Evolutionary conservation across 106 monocot genomes (phyloP).

Genomic region (Chionographis japonica): DNA sequence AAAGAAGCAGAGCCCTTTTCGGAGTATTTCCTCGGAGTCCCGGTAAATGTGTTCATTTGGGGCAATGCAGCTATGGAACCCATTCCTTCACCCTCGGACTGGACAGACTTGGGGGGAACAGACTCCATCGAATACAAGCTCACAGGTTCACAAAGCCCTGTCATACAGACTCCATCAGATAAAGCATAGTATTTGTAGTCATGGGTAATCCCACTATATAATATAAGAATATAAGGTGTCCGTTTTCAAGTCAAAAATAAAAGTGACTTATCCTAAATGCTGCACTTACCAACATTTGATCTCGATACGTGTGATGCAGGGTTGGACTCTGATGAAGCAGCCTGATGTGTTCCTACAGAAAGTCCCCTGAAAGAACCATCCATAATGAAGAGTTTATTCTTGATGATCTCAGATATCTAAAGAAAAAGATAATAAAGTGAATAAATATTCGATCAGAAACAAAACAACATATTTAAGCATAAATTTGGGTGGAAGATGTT

Average conservation of each 20-base stretch:
- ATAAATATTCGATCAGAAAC: neutral
- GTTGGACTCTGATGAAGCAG: conserved; percentile 18
- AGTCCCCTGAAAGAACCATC: conserved; percentile 27
- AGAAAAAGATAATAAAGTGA: conserved; percentile 3
- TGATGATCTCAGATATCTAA: neutral
- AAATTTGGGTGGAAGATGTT: too few species aligned
- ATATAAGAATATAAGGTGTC: neutral
- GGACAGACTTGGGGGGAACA: neutral
- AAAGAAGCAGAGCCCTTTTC: conserved; percentile 4
- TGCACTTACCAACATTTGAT: conserved; percentile 44
- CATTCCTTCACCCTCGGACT: conserved; percentile 15
- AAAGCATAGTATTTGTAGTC: conserved; percentile 4
- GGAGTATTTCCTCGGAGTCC: conserved; percentile 10
- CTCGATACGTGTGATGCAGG: conserved; percentile 21
- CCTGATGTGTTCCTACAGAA: conserved; percentile 21
- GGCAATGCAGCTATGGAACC: conserved; percentile 1
- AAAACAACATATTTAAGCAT: too few species aligned
- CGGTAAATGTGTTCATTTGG: conserved; percentile 4
- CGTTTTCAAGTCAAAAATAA: neutral
- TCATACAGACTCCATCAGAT: conserved; percentile 11
- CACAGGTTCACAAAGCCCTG: conserved; percentile 7
- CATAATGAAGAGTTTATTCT: too few species aligned
- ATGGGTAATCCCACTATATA: conserved; percentile 6
- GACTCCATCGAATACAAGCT: conserved; percentile 16
- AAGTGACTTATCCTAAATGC: neutral